Conservation (phyloP, 83 land plant genomes). For the Thuja plicata region DNA sequence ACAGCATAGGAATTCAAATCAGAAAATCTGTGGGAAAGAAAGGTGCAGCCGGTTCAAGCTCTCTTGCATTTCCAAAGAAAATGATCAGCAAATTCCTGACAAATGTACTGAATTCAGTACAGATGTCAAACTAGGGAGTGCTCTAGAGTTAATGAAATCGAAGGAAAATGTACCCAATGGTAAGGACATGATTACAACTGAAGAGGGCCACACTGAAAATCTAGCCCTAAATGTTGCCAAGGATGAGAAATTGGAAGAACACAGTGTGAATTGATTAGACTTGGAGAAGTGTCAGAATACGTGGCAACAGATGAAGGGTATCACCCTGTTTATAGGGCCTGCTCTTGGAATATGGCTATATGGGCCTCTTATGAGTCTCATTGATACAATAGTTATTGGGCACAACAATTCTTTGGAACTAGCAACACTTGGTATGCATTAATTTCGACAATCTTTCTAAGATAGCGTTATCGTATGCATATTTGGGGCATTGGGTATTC, state of each 20-base stretch:
- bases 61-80: not conserved
- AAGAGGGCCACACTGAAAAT: not conserved
- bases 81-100: not conserved
- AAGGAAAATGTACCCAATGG: not conserved
- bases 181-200: not conserved
- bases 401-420: slow-evolving; percentile 84
- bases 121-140: not conserved
- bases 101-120: not conserved
- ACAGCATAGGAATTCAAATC: not conserved
- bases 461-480: not conserved
- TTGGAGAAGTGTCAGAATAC: slow-evolving; percentile 22
- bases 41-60: not conserved
- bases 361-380: slow-evolving; percentile 88
- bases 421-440: slow-evolving; percentile 77
- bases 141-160: not conserved
- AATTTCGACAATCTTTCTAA: not conserved
- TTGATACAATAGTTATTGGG: slow-evolving; percentile 82
- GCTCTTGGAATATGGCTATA: slow-evolving; percentile 87
- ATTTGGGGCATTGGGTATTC: not conserved
- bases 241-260: not conserved
- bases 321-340: slow-evolving; percentile 70
- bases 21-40: not conserved
- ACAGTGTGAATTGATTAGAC: not conserved
- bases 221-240: not conserved
- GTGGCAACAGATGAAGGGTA: slow-evolving; percentile 58